Evolutionary conservation across 805 yeast species (phyloP).

Genomic region (Nakazawaea pomicola): DNA sequence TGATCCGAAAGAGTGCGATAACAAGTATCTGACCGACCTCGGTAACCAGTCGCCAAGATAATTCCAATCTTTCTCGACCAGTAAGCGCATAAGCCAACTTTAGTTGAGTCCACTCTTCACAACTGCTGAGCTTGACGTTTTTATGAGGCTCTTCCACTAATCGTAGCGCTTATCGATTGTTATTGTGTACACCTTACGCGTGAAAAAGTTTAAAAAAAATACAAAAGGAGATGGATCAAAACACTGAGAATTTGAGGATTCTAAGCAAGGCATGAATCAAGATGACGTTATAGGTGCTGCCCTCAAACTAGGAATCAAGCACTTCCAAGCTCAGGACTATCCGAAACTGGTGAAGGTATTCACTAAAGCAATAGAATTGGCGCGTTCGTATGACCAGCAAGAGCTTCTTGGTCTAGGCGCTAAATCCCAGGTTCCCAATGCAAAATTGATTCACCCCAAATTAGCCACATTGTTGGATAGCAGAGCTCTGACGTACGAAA

Average conservation of each 20-base stretch:
- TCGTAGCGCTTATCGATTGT: too few relatives aligned
- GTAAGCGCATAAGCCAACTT: too few relatives aligned
- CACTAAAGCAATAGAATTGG: constrained; percentile 9
- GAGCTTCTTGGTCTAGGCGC: background rate
- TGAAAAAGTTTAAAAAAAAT: background rate
- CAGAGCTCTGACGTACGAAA: constrained; percentile 46
- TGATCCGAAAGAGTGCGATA: too few relatives aligned
- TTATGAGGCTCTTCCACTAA: too few relatives aligned
- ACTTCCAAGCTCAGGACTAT: constrained; percentile 5
- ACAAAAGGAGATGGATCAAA: background rate
- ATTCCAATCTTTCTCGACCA: too few relatives aligned
- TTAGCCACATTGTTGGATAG: constrained; percentile 29
- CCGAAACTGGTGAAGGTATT: constrained; percentile 10
- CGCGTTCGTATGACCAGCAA: constrained; percentile 1
- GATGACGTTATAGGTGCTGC: constrained; percentile 8
- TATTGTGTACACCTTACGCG: too few relatives aligned
- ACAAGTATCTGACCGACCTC: too few relatives aligned
- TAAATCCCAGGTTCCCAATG: background rate
- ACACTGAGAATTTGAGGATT: too few relatives aligned
- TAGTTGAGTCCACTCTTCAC: too few relatives aligned
- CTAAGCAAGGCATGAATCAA: background rate
- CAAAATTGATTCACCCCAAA: constrained; percentile 5
- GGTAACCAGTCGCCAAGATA: too few relatives aligned
- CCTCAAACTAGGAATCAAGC: constrained; percentile 7
- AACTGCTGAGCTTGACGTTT: too few relatives aligned